Evolutionary conservation across 1,139 yeast species (phyloP).

Genomic region (Yamadazyma atmosphaerica): DNA sequence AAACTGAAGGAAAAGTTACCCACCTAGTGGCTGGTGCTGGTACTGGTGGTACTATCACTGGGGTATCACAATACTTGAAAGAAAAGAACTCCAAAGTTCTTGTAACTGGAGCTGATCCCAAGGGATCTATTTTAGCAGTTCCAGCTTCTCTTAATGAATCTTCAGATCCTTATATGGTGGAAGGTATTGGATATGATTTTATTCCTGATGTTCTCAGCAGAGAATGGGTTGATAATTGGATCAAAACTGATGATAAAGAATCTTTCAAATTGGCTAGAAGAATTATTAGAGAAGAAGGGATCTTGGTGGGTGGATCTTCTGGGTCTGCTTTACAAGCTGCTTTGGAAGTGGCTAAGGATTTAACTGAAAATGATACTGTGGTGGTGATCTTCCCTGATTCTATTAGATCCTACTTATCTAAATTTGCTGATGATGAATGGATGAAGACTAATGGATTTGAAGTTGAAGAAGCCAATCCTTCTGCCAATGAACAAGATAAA

Average conservation of each 20-base stretch:
- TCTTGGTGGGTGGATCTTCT: slow-evolving; percentile 85
- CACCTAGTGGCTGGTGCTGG: slow-evolving; percentile 91
- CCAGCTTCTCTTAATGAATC: slow-evolving; percentile 73
- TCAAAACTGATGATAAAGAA: slow-evolving; percentile 83
- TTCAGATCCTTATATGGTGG: slow-evolving; percentile 70
- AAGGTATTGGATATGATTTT: slow-evolving; percentile 91
- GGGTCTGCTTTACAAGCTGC: slow-evolving; percentile 87
- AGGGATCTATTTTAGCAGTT: slow-evolving; percentile 80
- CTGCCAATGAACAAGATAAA: slow-evolving; percentile 52
- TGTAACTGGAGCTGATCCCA: slow-evolving; percentile 83
- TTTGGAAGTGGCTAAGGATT: slow-evolving; percentile 64
- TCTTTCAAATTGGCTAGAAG: slow-evolving; percentile 82
- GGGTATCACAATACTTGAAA: slow-evolving; percentile 76
- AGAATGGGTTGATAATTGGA: slow-evolving; percentile 70
- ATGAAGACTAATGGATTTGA: slow-evolving; percentile 75
- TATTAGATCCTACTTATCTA: slow-evolving; percentile 81
- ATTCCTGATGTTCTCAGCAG: slow-evolving; percentile 80
- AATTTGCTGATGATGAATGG: slow-evolving; percentile 93
- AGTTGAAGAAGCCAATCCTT: slow-evolving; percentile 44
- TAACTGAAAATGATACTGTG: slow-evolving; percentile 71
- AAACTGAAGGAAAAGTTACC: slow-evolving; percentile 69
- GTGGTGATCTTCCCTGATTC: slow-evolving; percentile 89
- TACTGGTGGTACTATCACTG: slow-evolving; percentile 83
- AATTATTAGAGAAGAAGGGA: slow-evolving; percentile 82
- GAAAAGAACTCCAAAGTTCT: slow-evolving; percentile 63